Base-by-base conservation (phyloP, 768 basidiomycete species). In the Lepiota venenata region DNA sequence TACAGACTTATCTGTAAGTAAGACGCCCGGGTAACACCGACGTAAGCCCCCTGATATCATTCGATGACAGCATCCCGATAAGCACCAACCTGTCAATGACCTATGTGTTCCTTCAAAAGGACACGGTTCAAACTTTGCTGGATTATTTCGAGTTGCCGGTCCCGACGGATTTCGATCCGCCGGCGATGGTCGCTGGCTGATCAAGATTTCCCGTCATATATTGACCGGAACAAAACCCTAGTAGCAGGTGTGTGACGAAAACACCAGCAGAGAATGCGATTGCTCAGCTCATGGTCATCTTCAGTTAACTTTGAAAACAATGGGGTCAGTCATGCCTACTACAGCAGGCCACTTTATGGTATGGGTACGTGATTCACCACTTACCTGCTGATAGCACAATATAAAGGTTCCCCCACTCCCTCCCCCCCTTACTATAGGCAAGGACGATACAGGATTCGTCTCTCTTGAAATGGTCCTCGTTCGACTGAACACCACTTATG, bases 61-160 rank as follows among this genome's bases (percentile, higher is more conserved):
- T 11, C 2, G 14, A 39, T 12, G 38, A 11, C 32, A 59, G 60
- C 21, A 47, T 59, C 9, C 56, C 56, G 1, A 55, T 36, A 7
- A 47, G 45, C 11, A 45, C 29, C n/a, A 43, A 49, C 44, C 51
- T 49, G 4, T 44, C 39, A 0, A 59, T 61, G 44, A 69, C 66
- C 0, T 76, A 75, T 60, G 45, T 74, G 9, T 73, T 72, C 44
- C 69, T 70, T 12, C 72, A 73, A 6, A 65, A 69, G 12, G 60
- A 61, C 37, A 67, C 66, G 1, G 57, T 76, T 16, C 60, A 59
- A 7, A 52, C 49, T 0, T 58, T 77, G 14, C 75, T 75, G 53
- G 58, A 61, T 7, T 61, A 64, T 14, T 72, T 73, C 51, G 56
- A 58, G 7, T 63, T 67, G 59, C 62, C 64, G 18, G 63, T 71